Percentiles rank a stretch among this genome's conserved stretches.
Evolutionary conservation across 805 yeast species (phyloP).

Genomic region (Metschnikowia chrysomelidarum): DNA sequence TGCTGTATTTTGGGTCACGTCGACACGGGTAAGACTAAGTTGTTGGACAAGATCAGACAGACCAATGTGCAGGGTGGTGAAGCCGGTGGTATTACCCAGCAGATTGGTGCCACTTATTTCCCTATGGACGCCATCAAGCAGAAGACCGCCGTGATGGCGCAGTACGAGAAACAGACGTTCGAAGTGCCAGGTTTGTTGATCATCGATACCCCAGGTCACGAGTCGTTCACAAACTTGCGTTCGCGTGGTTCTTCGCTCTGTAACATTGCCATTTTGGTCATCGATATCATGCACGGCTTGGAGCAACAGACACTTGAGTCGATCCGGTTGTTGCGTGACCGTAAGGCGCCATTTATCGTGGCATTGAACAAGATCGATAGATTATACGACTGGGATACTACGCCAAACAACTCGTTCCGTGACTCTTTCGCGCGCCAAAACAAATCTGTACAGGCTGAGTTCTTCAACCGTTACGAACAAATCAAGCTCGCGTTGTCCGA

Average conservation of each 20-base stretch:
- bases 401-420: conserved; percentile 93
- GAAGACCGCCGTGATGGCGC: conserved; percentile 89
- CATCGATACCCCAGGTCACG: conserved; percentile 99
- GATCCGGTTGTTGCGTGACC: conserved; percentile 84
- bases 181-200: conserved; percentile 97
- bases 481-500: conserved; percentile 92
- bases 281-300: conserved; percentile 98
- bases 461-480: conserved; percentile 79
- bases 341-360: conserved; percentile 97
- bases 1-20: conserved; percentile 99
- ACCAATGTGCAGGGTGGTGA: conserved; percentile 99
- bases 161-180: conserved; percentile 77
- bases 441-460: conserved; percentile 86
- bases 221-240: conserved; percentile 95
- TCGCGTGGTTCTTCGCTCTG: conserved; percentile 98
- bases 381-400: conserved; percentile 89
- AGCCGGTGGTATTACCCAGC: conserved; percentile 99
- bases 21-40: conserved; percentile 98
- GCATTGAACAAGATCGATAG: conserved; percentile 98
- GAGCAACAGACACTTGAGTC: conserved; percentile 98
- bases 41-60: conserved; percentile 95
- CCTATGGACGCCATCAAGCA: conserved; percentile 91
- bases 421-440: conserved; percentile 84
- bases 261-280: conserved; percentile 97
- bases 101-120: conserved; percentile 99